Evolutionary conservation across 805 yeast species (phyloP), one percentile per base, ranked within the genome.

Genomic region (Barnettozyma salicaria): DNA sequence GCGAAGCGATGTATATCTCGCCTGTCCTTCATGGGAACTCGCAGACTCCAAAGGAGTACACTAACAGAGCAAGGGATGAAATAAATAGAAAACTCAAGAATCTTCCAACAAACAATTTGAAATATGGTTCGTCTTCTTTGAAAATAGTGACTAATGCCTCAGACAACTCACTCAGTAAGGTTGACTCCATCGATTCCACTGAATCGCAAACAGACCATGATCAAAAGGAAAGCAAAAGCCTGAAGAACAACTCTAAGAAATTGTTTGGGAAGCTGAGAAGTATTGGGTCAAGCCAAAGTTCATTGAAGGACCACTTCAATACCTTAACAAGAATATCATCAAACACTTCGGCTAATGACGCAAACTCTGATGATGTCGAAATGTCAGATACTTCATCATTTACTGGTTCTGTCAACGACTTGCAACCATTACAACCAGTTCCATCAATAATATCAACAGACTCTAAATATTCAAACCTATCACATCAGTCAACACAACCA

Each of bases 31-130:
- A 43, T 3, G 17, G 39, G 6, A 42, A 40, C 14, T 33, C 48
- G 14, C 34, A 43, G 17, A 55, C 61, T n/a, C 61, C 63, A 13
- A 36, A 45, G 43, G 53, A 50, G 48, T 58, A 48, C 40, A 54
- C 52, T 8, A 49, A 48, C 19, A 37, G 54, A 22, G 63, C 63
- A 19, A 41, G 63, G 26, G 53, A 47, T 33, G 60, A 58, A 34
- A 45, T 58, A n/a, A 43, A 44, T 10, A 40, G 40, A 22, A 50
- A 50, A 37, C 45, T 58, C n/a, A n/a, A n/a, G 17, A 49, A 47
- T 19, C 36, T 49, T 7, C 28, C 45, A 18, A 18, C 46, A 3
- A 16, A 52, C 7, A 44, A 49, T 13, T 41, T 55, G n/a, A 49
- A 37, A 37, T 55, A 57, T 39, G 58, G 58, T 4, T 48, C 58